Percentiles rank a stretch among this genome's conserved stretches.
phyloP scores from a whole-genome alignment of 805 yeast species.

The Yamadazyma phyllophila region DNA sequence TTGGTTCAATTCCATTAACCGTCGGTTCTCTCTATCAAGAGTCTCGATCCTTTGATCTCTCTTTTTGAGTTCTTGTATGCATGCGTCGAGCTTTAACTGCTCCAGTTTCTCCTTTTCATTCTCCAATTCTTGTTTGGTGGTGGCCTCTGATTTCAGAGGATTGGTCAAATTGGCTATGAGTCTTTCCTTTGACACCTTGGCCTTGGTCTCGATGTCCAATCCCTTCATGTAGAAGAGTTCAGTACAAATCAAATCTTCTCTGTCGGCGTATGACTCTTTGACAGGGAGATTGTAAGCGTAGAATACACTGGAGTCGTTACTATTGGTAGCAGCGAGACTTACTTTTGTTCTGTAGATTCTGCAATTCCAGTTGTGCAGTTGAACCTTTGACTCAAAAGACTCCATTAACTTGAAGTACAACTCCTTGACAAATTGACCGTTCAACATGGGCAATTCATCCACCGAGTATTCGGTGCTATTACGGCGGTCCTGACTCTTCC shows the following conservation, averaged over 20 bases:
- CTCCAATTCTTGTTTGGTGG: conserved; percentile 3
- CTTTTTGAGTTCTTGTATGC: conserved; percentile 22
- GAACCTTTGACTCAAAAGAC: conserved; percentile 12
- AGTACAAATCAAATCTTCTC: conserved; percentile 20
- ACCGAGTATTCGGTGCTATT: neutral
- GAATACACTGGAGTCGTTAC: conserved; percentile 6
- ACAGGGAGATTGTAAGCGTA: conserved; percentile 15
- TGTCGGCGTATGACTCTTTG: conserved; percentile 12
- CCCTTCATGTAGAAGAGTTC: conserved; percentile 21
- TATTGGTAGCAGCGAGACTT: conserved; percentile 1
- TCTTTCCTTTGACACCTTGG: conserved; percentile 10
- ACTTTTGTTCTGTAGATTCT: conserved; percentile 8
- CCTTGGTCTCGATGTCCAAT: conserved; percentile 20
- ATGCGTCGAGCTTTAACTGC: conserved; percentile 16
- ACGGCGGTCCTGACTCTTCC: neutral
- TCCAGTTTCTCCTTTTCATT: conserved; percentile 17
- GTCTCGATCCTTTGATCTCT: conserved; percentile 21
- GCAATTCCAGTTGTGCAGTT: conserved; percentile 7
- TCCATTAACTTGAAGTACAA: conserved; percentile 17
- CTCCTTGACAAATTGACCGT: conserved; percentile 24
- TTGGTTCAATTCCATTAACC: conserved; percentile 31
- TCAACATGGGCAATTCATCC: conserved; percentile 25
- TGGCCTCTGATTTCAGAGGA: neutral
- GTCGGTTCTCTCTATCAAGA: conserved; percentile 26
- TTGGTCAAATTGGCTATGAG: neutral